phyloP scores from a whole-genome alignment of 768 basidiomycete species.

The Grammothele lineata region DNA sequence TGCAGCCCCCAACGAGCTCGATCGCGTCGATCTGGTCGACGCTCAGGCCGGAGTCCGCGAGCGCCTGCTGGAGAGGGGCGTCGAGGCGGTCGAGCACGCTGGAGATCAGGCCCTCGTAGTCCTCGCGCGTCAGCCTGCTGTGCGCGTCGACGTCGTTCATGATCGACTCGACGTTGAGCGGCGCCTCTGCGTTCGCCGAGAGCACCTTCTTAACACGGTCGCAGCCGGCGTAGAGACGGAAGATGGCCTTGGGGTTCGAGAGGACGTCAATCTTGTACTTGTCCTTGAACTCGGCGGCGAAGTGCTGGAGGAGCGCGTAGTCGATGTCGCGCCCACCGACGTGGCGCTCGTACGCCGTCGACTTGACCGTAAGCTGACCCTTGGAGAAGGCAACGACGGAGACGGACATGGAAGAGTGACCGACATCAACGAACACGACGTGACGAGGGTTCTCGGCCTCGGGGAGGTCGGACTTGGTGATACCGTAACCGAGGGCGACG shows the following conservation, averaged over 20 bases:
- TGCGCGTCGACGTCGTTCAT: conserved; percentile 94
- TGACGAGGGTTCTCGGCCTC: conserved; percentile 75
- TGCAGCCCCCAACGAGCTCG: conserved; percentile 92
- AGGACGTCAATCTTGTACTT: conserved; percentile 98
- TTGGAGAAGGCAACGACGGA: conserved; percentile 91
- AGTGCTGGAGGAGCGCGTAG: conserved; percentile 83
- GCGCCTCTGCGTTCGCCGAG: conserved; percentile 87
- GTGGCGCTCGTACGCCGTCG: conserved; percentile 87
- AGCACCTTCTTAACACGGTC: conserved; percentile 96
- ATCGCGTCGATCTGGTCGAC: conserved; percentile 85
- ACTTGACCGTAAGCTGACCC: conserved; percentile 83
- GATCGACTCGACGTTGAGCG: conserved; percentile 92
- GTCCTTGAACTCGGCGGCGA: conserved; percentile 86
- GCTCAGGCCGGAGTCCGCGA: conserved; percentile 75
- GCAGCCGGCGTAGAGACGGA: conserved; percentile 84
- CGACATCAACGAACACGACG: conserved; percentile 93
- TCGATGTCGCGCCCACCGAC: conserved; percentile 97
- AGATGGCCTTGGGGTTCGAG: conserved; percentile 84
- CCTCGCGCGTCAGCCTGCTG: conserved; percentile 78
- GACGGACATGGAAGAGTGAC: conserved; percentile 87
- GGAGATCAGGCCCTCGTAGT: conserved; percentile 74
- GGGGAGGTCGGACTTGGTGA: conserved; percentile 97
- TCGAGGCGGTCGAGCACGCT: conserved; percentile 74
- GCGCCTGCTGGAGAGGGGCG: conserved; percentile 70
- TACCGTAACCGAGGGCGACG: conserved; percentile 94